Evolutionary conservation across 2,329 filamentous ascomycete species (phyloP).

Genomic region (Alternaria sp.): DNA sequence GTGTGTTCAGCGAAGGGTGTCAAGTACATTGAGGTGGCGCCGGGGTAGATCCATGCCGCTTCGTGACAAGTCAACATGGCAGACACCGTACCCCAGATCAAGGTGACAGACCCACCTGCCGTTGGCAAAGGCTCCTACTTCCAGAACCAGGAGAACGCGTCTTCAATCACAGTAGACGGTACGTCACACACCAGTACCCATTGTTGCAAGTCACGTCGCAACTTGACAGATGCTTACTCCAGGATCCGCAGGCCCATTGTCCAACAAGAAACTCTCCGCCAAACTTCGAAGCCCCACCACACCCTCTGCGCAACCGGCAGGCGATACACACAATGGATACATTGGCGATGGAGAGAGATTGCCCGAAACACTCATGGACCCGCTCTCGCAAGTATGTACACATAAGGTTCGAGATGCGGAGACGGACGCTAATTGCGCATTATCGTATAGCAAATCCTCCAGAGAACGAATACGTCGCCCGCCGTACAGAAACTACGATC

Average conservation of each 20-base stretch:
- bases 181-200: slow-evolving; percentile 12
- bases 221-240: slow-evolving; percentile 22
- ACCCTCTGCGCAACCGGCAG: slow-evolving; percentile 20
- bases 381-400: slow-evolving; percentile 68
- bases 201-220: not conserved
- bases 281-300: slow-evolving; percentile 37
- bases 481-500: slow-evolving; percentile 64
- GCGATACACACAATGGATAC: slow-evolving; percentile 28
- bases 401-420: slow-evolving; percentile 4
- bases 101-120: slow-evolving; percentile 52
- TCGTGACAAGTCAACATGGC: slow-evolving; percentile 38
- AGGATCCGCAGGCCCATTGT: slow-evolving; percentile 23
- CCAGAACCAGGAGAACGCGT: slow-evolving; percentile 34
- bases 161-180: slow-evolving; percentile 35
- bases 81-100: slow-evolving; percentile 52
- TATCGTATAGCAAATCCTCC: slow-evolving; percentile 60
- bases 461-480: slow-evolving; percentile 70
- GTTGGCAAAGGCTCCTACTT: slow-evolving; percentile 35
- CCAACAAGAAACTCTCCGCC: slow-evolving; percentile 36
- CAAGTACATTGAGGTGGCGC: not conserved
- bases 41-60: slow-evolving; percentile 21
- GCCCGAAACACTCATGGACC: slow-evolving; percentile 63
- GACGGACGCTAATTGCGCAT: slow-evolving; percentile 18
- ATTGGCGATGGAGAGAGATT: slow-evolving; percentile 19
- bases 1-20: not conserved